A percentile compares a stretch with the other conserved stretches of the same genome.
Conservation (phyloP, 331 rosid species). For the Acacia pycnantha region DNA sequence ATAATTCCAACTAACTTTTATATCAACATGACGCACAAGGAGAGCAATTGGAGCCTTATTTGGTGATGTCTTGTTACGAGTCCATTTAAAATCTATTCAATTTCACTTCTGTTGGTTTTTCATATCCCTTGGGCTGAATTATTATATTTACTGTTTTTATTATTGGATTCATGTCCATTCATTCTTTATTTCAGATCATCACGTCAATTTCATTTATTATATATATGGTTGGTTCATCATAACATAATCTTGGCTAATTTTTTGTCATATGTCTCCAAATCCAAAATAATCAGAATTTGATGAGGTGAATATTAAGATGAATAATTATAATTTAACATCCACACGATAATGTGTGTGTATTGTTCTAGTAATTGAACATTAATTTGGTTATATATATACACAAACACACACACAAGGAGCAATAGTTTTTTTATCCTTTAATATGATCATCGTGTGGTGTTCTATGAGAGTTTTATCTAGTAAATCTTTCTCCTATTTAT, state of each 20-base stretch:
- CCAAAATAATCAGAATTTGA: background rate
- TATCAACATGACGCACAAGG: background rate
- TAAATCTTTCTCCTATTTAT: too few species aligned
- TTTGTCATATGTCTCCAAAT: background rate
- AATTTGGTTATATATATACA: too few species aligned
- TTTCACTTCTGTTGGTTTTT: background rate
- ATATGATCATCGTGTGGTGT: too few species aligned
- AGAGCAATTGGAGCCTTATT: background rate
- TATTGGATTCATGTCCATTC: background rate
- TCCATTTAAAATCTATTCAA: background rate
- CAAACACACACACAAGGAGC: too few species aligned
- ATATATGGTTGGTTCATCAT: background rate
- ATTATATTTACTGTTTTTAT: background rate
- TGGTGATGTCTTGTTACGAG: slow-evolving; percentile 11
- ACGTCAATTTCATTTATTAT: background rate
- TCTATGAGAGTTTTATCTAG: too few species aligned
- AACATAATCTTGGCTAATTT: background rate
- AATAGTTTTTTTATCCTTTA: too few species aligned
- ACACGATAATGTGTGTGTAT: background rate
- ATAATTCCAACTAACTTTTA: background rate
- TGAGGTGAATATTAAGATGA: background rate
- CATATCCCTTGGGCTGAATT: background rate
- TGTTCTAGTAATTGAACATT: too few species aligned
- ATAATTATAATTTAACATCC: background rate
- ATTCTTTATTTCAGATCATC: background rate